Conservation (phyloP, 345 rosid species). For the Euphorbia pulcherrima region DNA sequence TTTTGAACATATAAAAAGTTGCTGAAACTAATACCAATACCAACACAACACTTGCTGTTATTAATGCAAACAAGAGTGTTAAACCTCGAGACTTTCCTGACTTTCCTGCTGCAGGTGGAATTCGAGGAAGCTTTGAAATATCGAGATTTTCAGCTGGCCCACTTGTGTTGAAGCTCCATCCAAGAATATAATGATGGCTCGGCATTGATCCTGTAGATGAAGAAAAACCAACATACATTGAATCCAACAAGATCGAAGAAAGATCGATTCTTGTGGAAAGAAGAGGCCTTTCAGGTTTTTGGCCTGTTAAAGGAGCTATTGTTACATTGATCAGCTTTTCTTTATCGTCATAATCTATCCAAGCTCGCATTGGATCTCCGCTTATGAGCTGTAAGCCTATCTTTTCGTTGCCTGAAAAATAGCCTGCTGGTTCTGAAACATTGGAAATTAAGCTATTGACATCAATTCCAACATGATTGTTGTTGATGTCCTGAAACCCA, state of each 20-base stretch:
- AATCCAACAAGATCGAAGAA: not conserved
- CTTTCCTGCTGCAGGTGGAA: not conserved
- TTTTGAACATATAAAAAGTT: not conserved
- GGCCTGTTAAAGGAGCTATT: slow-evolving; percentile 9
- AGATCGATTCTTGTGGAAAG: slow-evolving; percentile 12
- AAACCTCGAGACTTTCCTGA: not conserved
- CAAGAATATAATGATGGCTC: slow-evolving; percentile 5
- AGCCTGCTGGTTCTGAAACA: slow-evolving; percentile 13
- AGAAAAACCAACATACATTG: slow-evolving; percentile 20
- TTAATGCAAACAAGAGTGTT: not conserved
- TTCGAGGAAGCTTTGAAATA: slow-evolving; percentile 2
- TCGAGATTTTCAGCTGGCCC: not conserved
- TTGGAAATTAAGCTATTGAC: slow-evolving; percentile 11
- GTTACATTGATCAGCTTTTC: slow-evolving; percentile 17
- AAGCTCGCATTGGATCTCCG: slow-evolving; percentile 15
- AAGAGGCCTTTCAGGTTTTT: slow-evolving; percentile 13
- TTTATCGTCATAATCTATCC: slow-evolving; percentile 15
- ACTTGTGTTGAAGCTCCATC: slow-evolving; percentile 12
- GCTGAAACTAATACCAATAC: not conserved
- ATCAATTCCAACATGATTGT: slow-evolving; percentile 20
- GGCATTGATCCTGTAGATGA: slow-evolving; percentile 14
- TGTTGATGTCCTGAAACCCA: slow-evolving; percentile 8
- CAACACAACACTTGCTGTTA: not conserved
- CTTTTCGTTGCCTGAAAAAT: not conserved
- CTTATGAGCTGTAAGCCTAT: slow-evolving; percentile 7